Percentiles rank a stretch among this genome's conserved stretches.
These are phyloP conservation scores for Musa troglodytarum DNA, from an alignment of 176 grass and related monocot species.

Conservation along the genomic window DNA sequence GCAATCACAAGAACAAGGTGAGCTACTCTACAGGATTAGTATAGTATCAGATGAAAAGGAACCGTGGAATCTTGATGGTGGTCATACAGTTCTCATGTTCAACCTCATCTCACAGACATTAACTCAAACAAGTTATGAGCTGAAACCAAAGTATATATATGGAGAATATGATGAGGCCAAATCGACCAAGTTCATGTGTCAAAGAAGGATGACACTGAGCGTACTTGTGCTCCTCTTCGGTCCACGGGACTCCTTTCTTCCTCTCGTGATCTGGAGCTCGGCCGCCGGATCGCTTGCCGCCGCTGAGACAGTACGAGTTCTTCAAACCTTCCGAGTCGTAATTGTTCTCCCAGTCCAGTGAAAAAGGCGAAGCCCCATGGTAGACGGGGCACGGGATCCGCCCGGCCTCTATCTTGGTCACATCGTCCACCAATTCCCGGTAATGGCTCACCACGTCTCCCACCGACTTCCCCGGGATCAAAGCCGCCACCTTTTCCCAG, in stretches of 20 bases:
- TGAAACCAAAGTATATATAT: neutral
- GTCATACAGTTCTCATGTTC: slow-evolving; percentile 3
- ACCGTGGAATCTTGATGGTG: neutral
- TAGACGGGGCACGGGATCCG: slow-evolving; percentile 31
- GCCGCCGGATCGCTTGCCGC: slow-evolving; percentile 35
- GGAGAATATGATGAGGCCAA: neutral
- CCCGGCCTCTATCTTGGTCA: slow-evolving; percentile 65
- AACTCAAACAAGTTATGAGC: neutral
- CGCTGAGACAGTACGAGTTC: slow-evolving; percentile 22
- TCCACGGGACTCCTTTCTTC: slow-evolving; percentile 96
- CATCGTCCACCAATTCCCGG: slow-evolving; percentile 53
- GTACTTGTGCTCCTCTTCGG: slow-evolving; percentile 91
- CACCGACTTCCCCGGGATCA: slow-evolving; percentile 58
- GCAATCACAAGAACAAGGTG: too few species aligned
- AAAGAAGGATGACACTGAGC: neutral
- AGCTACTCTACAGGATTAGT: too few species aligned
- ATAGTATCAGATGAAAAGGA: too few species aligned
- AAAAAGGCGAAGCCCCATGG: slow-evolving; percentile 29
- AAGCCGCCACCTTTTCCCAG: slow-evolving; percentile 59
- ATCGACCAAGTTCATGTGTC: too few species aligned
- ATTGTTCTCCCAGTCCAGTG: slow-evolving; percentile 45
- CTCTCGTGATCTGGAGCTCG: slow-evolving; percentile 65
- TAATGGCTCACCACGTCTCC: slow-evolving; percentile 56
- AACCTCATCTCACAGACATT: neutral
- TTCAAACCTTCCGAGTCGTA: slow-evolving; percentile 25